These are phyloP conservation scores for Colletotrichum musicola DNA, from an alignment of 2,329 filamentous ascomycete species.

Conservation along the genomic window DNA sequence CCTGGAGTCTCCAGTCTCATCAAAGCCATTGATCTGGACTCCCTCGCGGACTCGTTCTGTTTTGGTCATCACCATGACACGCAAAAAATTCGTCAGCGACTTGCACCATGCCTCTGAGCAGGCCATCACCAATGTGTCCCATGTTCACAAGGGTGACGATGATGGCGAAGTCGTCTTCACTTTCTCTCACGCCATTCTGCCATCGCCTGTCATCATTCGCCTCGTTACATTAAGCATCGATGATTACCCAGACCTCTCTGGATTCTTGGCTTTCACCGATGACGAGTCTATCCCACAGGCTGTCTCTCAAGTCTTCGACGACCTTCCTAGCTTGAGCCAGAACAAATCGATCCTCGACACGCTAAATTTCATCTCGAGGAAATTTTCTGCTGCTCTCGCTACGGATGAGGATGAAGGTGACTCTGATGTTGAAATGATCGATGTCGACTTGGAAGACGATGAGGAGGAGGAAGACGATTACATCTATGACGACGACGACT, in stretches of 20 bases:
- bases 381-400: slow-evolving; percentile 44
- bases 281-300: slow-evolving; percentile 48
- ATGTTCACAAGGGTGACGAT: slow-evolving; percentile 72
- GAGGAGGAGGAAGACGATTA: slow-evolving; percentile 50
- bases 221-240: slow-evolving; percentile 45
- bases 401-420: slow-evolving; percentile 51
- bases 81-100: slow-evolving; percentile 74
- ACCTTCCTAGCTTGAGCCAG: slow-evolving; percentile 58
- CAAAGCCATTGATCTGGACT: no score
- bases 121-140: slow-evolving; percentile 62
- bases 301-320: slow-evolving; percentile 54
- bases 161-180: slow-evolving; percentile 79
- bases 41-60: no score
- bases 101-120: slow-evolving; percentile 52
- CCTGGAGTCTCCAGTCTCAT: no score
- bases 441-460: slow-evolving; percentile 41
- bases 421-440: slow-evolving; percentile 41
- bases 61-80: slow-evolving; percentile 67
- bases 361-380: slow-evolving; percentile 41
- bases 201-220: slow-evolving; percentile 45
- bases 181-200: slow-evolving; percentile 52
- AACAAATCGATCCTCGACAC: slow-evolving; percentile 58
- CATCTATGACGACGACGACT: slow-evolving; percentile 47
- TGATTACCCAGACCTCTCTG: slow-evolving; percentile 53
- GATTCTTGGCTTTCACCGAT: slow-evolving; percentile 59